A percentile compares a stretch with the other conserved stretches of the same genome.
phyloP scores from a whole-genome alignment of 495 filamentous ascomycete species.

The Aspergillus steynii region DNA sequence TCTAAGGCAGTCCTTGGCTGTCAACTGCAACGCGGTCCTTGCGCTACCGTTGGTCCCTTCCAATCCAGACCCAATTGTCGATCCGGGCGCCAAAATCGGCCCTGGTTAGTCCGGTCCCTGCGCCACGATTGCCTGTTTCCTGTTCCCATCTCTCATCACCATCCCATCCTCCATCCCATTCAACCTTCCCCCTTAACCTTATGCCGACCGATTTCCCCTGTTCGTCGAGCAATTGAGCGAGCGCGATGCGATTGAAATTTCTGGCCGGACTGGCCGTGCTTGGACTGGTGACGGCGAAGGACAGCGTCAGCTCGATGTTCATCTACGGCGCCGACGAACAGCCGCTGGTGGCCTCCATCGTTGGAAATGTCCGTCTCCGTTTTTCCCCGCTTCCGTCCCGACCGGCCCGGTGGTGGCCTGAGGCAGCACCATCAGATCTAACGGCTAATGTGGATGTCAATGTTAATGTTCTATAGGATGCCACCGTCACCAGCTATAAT shows the following conservation, averaged over 20 bases:
- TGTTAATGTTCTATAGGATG: slow-evolving; percentile 16
- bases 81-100: background rate
- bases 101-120: background rate
- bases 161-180: background rate
- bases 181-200: background rate
- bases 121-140: background rate
- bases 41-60: too few species aligned
- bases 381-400: background rate
- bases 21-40: too few species aligned
- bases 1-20: too few species aligned
- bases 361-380: slow-evolving; percentile 30
- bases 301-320: slow-evolving; percentile 34
- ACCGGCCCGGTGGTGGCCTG: background rate
- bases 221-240: background rate
- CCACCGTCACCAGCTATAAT: slow-evolving; percentile 41
- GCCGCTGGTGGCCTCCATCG: slow-evolving; percentile 40
- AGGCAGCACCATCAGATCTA: background rate
- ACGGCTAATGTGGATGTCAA: background rate
- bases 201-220: background rate
- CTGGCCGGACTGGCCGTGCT: slow-evolving; percentile 15
- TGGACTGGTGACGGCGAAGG: slow-evolving; percentile 31
- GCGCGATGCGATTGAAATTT: background rate
- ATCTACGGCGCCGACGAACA: slow-evolving; percentile 37
- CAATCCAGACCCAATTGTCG: background rate
- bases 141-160: background rate